Evolutionary conservation across 1,139 yeast genomes (phyloP), one percentile per base, ranked within the genome.

Genomic region (Geotrichum australiense): DNA sequence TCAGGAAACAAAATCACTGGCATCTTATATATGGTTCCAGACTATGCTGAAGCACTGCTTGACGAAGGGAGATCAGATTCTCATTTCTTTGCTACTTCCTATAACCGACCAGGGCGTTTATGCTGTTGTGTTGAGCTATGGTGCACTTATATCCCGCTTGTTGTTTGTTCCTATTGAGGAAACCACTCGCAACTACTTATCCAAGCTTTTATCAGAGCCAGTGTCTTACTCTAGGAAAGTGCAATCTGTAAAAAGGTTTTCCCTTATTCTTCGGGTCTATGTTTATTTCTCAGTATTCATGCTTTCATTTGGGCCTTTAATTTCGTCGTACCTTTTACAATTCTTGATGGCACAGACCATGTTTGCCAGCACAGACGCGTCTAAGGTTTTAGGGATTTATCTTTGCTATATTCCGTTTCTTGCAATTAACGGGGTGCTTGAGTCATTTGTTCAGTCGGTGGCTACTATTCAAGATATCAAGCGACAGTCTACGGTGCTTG

Each of bases 101-200:
- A 71, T 82, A 6, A 78, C 79, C 42, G 84, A 82, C 51, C 96
- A 86, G 61, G 99, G 98, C 3, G 78, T 84, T n/a, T 91, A 85
- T 55, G 83, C 96, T 0, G 69, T 91, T 11, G 77, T 91, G 12
- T 73, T 81, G 12, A 91, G 91, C 55, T 91, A 91, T 56, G 98
- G 98, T 0, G 87, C 97, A 0, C 68, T 91, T 34, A 62, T 87
- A 3, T 96, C 96, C 0, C 69, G 99, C 45, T 61, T 91, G 37
- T 62, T 87, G 11, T 85, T 91, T 56, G 80, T 80, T 26, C 98
- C 98, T 2, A 73, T 91, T 36, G 99, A 91, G 58, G 98, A 93
- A 57, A 77, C 93, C 0, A 66, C 85, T 16, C 69, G 97, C 47
- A 68, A 83, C 45, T 74, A 80, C 47, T 73, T 87, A 20, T 37